Evolutionary conservation across 768 basidiomycete genomes (phyloP), one percentile per base, ranked within the genome.

Genomic region (Lactifluus rugatus): DNA sequence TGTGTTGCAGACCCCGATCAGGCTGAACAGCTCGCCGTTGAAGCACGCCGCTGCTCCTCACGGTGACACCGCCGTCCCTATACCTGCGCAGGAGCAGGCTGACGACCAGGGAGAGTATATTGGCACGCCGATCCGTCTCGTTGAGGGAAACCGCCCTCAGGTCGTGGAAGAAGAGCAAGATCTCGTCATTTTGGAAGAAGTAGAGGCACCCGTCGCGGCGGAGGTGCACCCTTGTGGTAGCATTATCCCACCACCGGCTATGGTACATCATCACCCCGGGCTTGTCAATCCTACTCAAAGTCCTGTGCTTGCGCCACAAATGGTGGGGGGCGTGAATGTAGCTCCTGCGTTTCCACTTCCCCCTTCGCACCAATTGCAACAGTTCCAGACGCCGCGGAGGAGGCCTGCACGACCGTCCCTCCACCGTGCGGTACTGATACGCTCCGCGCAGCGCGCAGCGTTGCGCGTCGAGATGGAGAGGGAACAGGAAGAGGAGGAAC

Each of bases 81-180:
- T 64, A 6, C n/a, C 28, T 31, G 9, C 28, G 5, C 42, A 13
- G 8, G 42, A 44, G 63, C 63, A 70, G 19, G 67, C 70, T n/a
- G n/a, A n/a, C 5, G 73, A 71, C 2, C 72, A 72, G 11, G 74
- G 75, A 46, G 78, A 79, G 14, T 74, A 76, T 4, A 31, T 31
- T 4, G 67, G 68, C 17, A 68, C 70, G n/a, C 70, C 71, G 41
- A 78, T 83, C 36, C 72, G 85, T 1, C 74, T 87, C 3, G 85
- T 85, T 0, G 81, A 87, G 34, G 83, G 82, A 21, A 74, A 84
- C 54, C 72, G 81, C 62, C 85, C 85, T 3, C 78, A 79, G 16
- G 84, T 88, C 7, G 78, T 87, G 0, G 80, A 87, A 63, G 85
- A 86, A 56, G 86, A 82, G 32, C 75, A 74, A 52, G 87, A 86